A percentile compares a stretch with the other conserved stretches of the same genome.
phyloP scores from a whole-genome alignment of 1,139 yeast species.

The Wickerhamiella pararugosa region DNA sequence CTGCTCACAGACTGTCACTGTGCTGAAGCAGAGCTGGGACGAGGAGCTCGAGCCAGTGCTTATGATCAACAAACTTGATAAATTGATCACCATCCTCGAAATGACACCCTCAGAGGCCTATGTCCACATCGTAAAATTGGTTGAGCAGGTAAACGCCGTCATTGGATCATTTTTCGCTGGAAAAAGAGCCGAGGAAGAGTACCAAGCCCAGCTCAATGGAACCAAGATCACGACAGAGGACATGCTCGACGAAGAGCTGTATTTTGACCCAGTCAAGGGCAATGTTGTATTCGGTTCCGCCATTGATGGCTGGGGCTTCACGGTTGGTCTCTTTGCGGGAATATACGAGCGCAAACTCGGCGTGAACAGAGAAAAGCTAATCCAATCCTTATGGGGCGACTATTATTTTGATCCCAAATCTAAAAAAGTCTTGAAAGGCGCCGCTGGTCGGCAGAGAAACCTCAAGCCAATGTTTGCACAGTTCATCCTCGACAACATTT shows the following conservation, averaged over 20 bases:
- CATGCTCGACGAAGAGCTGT: constrained; percentile 66
- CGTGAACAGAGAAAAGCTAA: constrained; percentile 60
- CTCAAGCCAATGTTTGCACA: constrained; percentile 71
- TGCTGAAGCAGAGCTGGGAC: constrained; percentile 88
- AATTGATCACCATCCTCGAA: constrained; percentile 69
- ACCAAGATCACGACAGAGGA: constrained; percentile 49
- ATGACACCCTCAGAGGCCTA: constrained; percentile 78
- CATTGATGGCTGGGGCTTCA: constrained; percentile 96
- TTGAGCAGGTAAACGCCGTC: constrained; percentile 91
- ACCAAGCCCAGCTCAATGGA: constrained; percentile 62
- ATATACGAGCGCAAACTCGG: constrained; percentile 78
- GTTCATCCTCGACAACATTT: constrained; percentile 73
- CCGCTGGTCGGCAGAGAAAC: constrained; percentile 35
- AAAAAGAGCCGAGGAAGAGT: constrained; percentile 82
- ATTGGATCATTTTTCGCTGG: constrained; percentile 89
- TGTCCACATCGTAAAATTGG: constrained; percentile 54
- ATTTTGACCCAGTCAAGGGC: constrained; percentile 78
- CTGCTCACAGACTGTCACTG: constrained; percentile 91
- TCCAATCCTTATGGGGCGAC: constrained; percentile 94
- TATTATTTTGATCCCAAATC: constrained; percentile 79
- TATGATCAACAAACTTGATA: constrained; percentile 86
- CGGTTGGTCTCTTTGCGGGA: constrained; percentile 73
- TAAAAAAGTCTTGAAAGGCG: constrained; percentile 40
- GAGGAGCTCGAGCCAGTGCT: constrained; percentile 79
- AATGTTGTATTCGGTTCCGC: constrained; percentile 94